Conservation (phyloP, 1,284 basidiomycete species). For the Austroboletus niveus region DNA sequence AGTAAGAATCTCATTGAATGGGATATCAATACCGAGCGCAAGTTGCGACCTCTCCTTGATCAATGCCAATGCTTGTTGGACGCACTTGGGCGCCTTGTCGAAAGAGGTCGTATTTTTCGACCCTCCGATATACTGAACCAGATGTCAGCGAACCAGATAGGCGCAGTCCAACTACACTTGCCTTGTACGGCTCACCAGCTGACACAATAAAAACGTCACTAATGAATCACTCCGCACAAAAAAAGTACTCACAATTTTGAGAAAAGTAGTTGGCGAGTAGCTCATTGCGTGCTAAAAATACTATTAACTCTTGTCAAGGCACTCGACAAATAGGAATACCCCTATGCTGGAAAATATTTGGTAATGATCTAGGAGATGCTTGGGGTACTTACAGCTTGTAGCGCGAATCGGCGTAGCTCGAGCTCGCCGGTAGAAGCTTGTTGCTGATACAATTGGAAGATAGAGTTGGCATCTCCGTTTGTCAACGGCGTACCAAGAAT, state of each 20-base stretch:
- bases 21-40: slow-evolving; percentile 35
- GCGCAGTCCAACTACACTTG: slow-evolving; percentile 23
- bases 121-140: slow-evolving; percentile 66
- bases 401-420: slow-evolving; percentile 64
- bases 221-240: neutral
- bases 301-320: neutral
- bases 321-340: slow-evolving; percentile 37
- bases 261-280: slow-evolving; percentile 79
- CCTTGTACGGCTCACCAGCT: slow-evolving; percentile 76
- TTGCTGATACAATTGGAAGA: slow-evolving; percentile 62
- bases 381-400: slow-evolving; percentile 47
- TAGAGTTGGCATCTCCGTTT: slow-evolving; percentile 47
- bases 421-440: slow-evolving; percentile 54
- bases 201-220: slow-evolving; percentile 4
- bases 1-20: slow-evolving; percentile 76
- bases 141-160: no score
- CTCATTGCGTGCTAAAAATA: slow-evolving; percentile 55
- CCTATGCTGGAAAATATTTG: slow-evolving; percentile 51
- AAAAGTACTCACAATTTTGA: slow-evolving; percentile 59
- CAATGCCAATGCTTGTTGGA: slow-evolving; percentile 52
- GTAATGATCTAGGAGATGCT: neutral
- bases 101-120: slow-evolving; percentile 68
- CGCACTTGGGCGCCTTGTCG: slow-evolving; percentile 52
- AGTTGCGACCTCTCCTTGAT: slow-evolving; percentile 52
- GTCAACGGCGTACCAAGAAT: slow-evolving; percentile 44